These are phyloP conservation scores for Neurospora intermedia DNA, from an alignment of 495 filamentous ascomycete genomes.

Conservation along the genomic window DNA sequence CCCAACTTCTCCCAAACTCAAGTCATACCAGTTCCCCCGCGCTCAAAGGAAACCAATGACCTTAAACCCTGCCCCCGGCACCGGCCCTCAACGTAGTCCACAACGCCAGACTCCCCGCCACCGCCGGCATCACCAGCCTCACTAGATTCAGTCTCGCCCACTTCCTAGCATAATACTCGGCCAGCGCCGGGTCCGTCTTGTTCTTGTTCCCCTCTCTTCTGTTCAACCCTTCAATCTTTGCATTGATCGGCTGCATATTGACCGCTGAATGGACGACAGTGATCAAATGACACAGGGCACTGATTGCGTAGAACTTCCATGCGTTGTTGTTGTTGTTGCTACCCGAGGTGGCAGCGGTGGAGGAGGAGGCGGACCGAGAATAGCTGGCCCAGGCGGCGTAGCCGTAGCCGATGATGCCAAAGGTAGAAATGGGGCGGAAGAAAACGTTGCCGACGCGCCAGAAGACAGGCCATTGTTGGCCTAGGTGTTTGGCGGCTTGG, in stretches of 20 bases:
- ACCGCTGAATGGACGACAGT: constrained; percentile 36
- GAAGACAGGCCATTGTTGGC: constrained; percentile 37
- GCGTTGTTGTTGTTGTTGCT: constrained; percentile 12
- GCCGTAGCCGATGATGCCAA: constrained; percentile 36
- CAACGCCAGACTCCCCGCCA: constrained; percentile 32
- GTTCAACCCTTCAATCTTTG: constrained; percentile 29
- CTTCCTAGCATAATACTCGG: constrained; percentile 26
- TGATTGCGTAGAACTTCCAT: constrained; percentile 31
- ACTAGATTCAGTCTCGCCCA: constrained; percentile 30
- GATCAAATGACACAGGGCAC: constrained; percentile 30
- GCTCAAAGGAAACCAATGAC: too few relatives aligned
- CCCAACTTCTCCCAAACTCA: too few relatives aligned
- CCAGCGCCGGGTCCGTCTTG: constrained; percentile 23
- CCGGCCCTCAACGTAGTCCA: constrained; percentile 18
- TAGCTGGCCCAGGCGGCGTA: constrained; percentile 24
- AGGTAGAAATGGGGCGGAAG: constrained; percentile 38
- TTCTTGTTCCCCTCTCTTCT: constrained; percentile 5
- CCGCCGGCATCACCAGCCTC: constrained; percentile 27
- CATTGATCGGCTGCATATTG: constrained; percentile 43
- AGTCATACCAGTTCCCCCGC: too few relatives aligned
- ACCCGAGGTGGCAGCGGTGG: not conserved
- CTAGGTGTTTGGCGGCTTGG: constrained; percentile 29
- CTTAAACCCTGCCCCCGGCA: not conserved
- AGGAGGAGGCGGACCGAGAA: not conserved
- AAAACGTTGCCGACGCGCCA: constrained; percentile 38